Conservation (phyloP, 2,329 filamentous ascomycete genomes). For the Fusarium xyrophilum region DNA sequence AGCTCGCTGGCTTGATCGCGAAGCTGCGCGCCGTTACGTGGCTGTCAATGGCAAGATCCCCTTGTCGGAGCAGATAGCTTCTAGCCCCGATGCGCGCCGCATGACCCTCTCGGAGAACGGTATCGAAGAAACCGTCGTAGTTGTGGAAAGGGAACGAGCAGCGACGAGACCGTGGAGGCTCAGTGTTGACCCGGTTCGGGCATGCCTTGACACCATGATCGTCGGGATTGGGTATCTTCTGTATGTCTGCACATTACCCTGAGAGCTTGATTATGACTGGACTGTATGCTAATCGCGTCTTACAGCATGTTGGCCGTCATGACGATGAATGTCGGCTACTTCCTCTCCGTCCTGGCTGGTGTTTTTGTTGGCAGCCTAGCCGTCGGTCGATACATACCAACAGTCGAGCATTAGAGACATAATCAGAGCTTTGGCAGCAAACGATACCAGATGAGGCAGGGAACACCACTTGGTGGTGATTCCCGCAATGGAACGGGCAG, state of each 20-base stretch:
- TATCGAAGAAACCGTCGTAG: slow-evolving; percentile 78
- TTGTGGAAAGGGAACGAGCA: slow-evolving; percentile 66
- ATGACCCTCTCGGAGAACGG: slow-evolving; percentile 74
- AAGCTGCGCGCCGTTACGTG: slow-evolving; percentile 78
- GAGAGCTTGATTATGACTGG: background rate
- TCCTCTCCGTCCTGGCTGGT: slow-evolving; percentile 78
- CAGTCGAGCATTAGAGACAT: slow-evolving; percentile 54
- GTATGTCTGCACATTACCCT: slow-evolving; percentile 60
- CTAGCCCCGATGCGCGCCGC: slow-evolving; percentile 67
- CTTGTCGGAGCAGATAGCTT: slow-evolving; percentile 64
- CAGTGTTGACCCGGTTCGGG: slow-evolving; percentile 78
- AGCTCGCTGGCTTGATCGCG: slow-evolving; percentile 71
- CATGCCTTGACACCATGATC: slow-evolving; percentile 72
- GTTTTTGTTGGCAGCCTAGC: slow-evolving; percentile 86
- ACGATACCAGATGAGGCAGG: background rate
- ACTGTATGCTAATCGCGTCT: slow-evolving; percentile 3
- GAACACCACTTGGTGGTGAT: background rate
- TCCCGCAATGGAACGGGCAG: background rate
- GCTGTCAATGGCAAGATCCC: slow-evolving; percentile 70
- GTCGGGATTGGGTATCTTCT: slow-evolving; percentile 84
- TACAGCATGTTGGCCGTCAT: slow-evolving; percentile 91
- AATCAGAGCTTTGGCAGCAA: too few relatives aligned
- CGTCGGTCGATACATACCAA: slow-evolving; percentile 71
- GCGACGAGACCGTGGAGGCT: slow-evolving; percentile 77
- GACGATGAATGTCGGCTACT: slow-evolving; percentile 88